A percentile compares a stretch with the other conserved stretches of the same genome.
These are phyloP conservation scores for Trichosporon ovoides DNA, from an alignment of 1,284 basidiomycete genomes.

Conservation along the genomic window DNA sequence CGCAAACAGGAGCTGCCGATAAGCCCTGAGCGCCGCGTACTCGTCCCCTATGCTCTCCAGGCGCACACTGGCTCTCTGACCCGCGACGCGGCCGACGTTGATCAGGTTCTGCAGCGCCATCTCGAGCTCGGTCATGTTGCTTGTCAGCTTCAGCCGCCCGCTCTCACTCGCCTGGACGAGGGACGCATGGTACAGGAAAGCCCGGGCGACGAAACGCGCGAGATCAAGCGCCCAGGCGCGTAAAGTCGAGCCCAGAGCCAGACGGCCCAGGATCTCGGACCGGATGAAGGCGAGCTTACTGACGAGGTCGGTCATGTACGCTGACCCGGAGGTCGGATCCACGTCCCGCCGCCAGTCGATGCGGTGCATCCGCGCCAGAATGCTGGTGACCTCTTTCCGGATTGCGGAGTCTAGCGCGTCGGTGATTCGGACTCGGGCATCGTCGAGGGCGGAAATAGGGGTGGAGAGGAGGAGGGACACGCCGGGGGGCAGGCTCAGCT, in stretches of 20 bases:
- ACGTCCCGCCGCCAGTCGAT: slow-evolving; percentile 69
- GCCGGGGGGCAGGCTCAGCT: slow-evolving; percentile 63
- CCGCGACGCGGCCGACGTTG: slow-evolving; percentile 52
- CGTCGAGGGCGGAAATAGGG: slow-evolving; percentile 58
- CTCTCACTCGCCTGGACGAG: slow-evolving; percentile 75
- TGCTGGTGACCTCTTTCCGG: slow-evolving; percentile 67
- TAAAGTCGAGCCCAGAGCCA: slow-evolving; percentile 69
- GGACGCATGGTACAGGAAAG: slow-evolving; percentile 82
- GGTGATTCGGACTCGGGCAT: slow-evolving; percentile 59
- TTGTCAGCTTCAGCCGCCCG: slow-evolving; percentile 83
- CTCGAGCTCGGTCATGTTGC: slow-evolving; percentile 93
- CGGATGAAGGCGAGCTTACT: slow-evolving; percentile 79
- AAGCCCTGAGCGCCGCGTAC: slow-evolving; percentile 69
- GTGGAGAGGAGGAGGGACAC: slow-evolving; percentile 61
- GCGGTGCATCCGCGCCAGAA: slow-evolving; percentile 73
- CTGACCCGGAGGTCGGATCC: slow-evolving; percentile 57
- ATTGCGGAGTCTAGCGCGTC: slow-evolving; percentile 69
- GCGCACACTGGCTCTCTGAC: slow-evolving; percentile 57
- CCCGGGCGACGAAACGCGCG: slow-evolving; percentile 62
- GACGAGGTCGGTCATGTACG: slow-evolving; percentile 82
- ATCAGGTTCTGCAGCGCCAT: slow-evolving; percentile 78
- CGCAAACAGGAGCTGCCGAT: slow-evolving; percentile 75
- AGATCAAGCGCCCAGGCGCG: slow-evolving; percentile 25
- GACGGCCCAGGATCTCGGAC: slow-evolving; percentile 64
- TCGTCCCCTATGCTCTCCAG: slow-evolving; percentile 71